Conservation (phyloP, 2,329 filamentous ascomycete species). For the Mycosphaerella sp. region DNA sequence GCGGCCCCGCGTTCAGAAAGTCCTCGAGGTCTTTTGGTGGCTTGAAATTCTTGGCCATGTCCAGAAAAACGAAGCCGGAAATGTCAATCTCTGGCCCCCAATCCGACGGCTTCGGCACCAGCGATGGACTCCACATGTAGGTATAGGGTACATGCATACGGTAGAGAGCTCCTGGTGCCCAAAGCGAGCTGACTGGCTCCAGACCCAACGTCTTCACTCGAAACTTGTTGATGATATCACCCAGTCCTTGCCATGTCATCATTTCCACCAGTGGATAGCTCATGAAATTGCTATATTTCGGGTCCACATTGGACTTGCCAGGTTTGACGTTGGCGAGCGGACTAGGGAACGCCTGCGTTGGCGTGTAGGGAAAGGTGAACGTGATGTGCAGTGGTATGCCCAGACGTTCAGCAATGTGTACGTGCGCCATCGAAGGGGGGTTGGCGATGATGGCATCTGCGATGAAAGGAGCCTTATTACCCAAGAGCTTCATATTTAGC, state of each 20-base stretch:
- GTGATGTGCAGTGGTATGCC: slow-evolving; percentile 63
- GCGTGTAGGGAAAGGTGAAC: slow-evolving; percentile 62
- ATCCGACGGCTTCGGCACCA: slow-evolving; percentile 39
- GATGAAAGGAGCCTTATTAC: slow-evolving; percentile 54
- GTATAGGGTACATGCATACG: slow-evolving; percentile 68
- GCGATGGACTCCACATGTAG: slow-evolving; percentile 48
- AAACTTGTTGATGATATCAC: slow-evolving; percentile 71
- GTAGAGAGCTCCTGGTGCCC: slow-evolving; percentile 68
- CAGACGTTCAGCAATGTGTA: slow-evolving; percentile 72
- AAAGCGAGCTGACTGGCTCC: slow-evolving; percentile 67
- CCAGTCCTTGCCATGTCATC: slow-evolving; percentile 59
- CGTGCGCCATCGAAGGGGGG: slow-evolving; percentile 68
- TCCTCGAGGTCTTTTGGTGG: slow-evolving; percentile 31
- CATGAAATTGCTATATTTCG: slow-evolving; percentile 71
- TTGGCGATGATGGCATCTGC: slow-evolving; percentile 82
- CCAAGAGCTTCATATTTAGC: slow-evolving; percentile 60
- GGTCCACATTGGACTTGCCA: slow-evolving; percentile 59
- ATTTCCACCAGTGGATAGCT: slow-evolving; percentile 74
- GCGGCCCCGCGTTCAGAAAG: slow-evolving; percentile 52
- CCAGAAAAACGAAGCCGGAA: slow-evolving; percentile 34
- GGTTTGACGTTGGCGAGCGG: slow-evolving; percentile 67
- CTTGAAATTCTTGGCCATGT: slow-evolving; percentile 33
- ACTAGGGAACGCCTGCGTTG: slow-evolving; percentile 65
- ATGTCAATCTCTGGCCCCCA: slow-evolving; percentile 36
- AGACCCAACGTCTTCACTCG: slow-evolving; percentile 61